Evolutionary conservation across 108 stramenopile genomes (phyloP).

Genomic region (Skeletonema tropicum): DNA sequence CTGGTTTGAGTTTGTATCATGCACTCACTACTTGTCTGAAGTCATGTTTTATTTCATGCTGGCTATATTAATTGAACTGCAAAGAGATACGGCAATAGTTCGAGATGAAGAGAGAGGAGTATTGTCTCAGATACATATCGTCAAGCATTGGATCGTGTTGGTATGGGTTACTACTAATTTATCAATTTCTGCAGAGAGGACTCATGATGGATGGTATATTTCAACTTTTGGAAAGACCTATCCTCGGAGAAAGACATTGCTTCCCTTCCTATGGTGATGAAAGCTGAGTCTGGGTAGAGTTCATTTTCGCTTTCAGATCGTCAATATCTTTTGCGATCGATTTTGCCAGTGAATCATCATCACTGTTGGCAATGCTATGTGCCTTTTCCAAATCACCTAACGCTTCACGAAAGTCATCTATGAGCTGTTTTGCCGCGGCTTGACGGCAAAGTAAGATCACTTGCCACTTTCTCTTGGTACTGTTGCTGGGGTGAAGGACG

Average conservation of each 20-base stretch:
- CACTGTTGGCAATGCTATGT: neutral
- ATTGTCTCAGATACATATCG: neutral
- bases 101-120: neutral
- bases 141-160: constrained; percentile 54
- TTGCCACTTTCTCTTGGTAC: constrained; percentile 31
- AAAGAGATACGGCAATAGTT: neutral
- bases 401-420: constrained; percentile 9
- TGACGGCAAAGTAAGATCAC: constrained; percentile 33
- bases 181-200: constrained; percentile 56
- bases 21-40: constrained; percentile 81
- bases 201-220: constrained; percentile 66
- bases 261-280: constrained; percentile 29
- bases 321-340: neutral
- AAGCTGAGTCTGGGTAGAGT: neutral
- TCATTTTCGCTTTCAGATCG: constrained; percentile 7
- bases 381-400: neutral
- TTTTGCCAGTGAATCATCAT: neutral
- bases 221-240: constrained; percentile 15
- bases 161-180: constrained; percentile 70
- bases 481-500: constrained; percentile 10
- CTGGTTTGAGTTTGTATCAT: constrained; percentile 66
- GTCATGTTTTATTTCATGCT: constrained; percentile 68
- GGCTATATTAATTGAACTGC: constrained; percentile 37
- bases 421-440: constrained; percentile 24
- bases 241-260: constrained; percentile 20